Evolutionary conservation across 2,329 filamentous ascomycete species (phyloP).

Genomic region (Arthrobotrys iridis): DNA sequence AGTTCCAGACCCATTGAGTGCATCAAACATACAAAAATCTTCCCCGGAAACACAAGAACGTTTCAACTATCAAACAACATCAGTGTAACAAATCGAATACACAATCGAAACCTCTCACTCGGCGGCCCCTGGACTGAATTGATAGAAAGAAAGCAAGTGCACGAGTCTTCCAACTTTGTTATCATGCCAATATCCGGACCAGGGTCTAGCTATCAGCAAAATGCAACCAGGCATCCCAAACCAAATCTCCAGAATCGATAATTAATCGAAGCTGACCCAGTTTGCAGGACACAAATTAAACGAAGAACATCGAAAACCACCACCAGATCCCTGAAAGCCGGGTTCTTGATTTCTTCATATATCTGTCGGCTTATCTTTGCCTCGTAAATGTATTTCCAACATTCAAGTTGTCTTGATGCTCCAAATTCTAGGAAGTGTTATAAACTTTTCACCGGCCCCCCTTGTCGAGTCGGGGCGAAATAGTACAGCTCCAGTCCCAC

Average conservation of each 20-base stretch:
- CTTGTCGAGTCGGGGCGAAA: too few relatives aligned
- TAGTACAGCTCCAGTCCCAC: too few relatives aligned
- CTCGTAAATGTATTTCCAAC: not conserved
- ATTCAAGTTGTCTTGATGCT: not conserved
- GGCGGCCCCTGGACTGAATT: not conserved
- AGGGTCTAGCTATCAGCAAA: not conserved
- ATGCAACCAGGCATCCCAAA: not conserved
- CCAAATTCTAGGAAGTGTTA: not conserved
- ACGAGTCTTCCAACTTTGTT: conserved; percentile 5
- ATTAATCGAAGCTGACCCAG: conserved; percentile 1
- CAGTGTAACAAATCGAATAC: not conserved
- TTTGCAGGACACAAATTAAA: not conserved
- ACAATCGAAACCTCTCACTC: not conserved
- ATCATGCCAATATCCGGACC: not conserved
- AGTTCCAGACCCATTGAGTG: too few relatives aligned
- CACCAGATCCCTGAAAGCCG: too few relatives aligned
- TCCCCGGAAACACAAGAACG: too few relatives aligned
- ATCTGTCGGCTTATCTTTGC: too few relatives aligned
- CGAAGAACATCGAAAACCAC: not conserved
- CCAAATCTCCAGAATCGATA: too few relatives aligned
- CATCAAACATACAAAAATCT: too few relatives aligned
- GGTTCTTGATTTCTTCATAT: too few relatives aligned
- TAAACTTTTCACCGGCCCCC: too few relatives aligned
- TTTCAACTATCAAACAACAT: not conserved
- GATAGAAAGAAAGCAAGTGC: not conserved